phyloP scores from a whole-genome alignment of 306 rosid species.

The Lithocarpus polystachyus region DNA sequence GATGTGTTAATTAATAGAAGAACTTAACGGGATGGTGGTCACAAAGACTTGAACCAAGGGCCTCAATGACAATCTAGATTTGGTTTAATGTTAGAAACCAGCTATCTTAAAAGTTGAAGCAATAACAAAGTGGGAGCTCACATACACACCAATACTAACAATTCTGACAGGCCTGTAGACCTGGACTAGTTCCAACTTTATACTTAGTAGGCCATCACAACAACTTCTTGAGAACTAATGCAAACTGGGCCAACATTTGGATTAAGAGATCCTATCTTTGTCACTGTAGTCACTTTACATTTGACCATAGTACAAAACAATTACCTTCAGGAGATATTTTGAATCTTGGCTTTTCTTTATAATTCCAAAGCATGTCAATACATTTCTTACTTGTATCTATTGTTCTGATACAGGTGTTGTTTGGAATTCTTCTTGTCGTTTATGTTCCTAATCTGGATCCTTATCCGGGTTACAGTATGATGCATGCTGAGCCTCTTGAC shows the following conservation, averaged over 20 bases:
- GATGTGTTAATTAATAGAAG: background rate
- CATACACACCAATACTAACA: background rate
- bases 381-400: slow-evolving; percentile 9
- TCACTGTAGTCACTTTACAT: background rate
- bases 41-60: background rate
- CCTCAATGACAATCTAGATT: background rate
- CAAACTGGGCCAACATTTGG: background rate
- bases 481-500: slow-evolving; percentile 45
- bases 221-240: slow-evolving; percentile 1
- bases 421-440: slow-evolving; percentile 60
- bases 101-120: background rate
- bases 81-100: background rate
- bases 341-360: background rate
- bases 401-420: slow-evolving; percentile 53
- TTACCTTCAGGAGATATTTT: background rate
- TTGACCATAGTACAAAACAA: background rate
- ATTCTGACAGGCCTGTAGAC: background rate
- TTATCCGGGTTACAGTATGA: slow-evolving; percentile 44
- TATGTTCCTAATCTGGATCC: slow-evolving; percentile 76
- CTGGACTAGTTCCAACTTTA: background rate
- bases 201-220: background rate
- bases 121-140: background rate
- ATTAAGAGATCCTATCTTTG: slow-evolving; percentile 1
- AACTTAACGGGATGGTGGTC: background rate
- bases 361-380: background rate